These are phyloP conservation scores for Globisporangium iwayamae DNA, from an alignment of 352 stramenopile species.

Conservation along the genomic window DNA sequence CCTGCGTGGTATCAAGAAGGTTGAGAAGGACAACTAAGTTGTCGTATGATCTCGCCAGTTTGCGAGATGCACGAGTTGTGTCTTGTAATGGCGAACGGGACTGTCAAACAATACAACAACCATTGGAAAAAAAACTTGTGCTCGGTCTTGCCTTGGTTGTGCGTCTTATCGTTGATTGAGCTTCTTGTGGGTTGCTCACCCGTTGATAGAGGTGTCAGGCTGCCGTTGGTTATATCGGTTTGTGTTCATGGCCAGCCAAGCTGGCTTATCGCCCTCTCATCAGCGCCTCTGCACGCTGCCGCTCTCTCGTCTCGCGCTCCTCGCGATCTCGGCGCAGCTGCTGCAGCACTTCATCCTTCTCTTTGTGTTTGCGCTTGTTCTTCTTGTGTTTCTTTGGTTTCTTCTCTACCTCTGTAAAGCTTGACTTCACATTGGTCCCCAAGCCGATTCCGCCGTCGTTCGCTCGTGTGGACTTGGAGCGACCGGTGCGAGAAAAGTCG, in stretches of 20 bases:
- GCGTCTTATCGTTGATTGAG: slow-evolving; percentile 1
- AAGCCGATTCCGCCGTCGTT: slow-evolving; percentile 9
- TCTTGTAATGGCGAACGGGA: slow-evolving; percentile 29
- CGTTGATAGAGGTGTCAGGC: too few relatives aligned
- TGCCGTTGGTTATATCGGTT: too few relatives aligned
- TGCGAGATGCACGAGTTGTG: background rate
- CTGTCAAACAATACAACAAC: slow-evolving; percentile 35
- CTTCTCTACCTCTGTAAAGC: background rate
- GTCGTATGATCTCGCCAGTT: slow-evolving; percentile 10
- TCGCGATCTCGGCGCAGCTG: slow-evolving; percentile 43
- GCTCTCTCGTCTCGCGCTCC: slow-evolving; percentile 30
- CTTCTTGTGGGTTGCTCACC: too few relatives aligned
- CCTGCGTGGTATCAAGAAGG: slow-evolving; percentile 98
- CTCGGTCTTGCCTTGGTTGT: slow-evolving; percentile 20
- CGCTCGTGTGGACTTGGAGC: background rate
- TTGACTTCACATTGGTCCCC: too few relatives aligned
- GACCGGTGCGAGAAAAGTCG: slow-evolving; percentile 13
- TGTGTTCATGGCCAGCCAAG: too few relatives aligned
- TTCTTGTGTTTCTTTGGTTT: background rate
- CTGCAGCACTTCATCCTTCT: slow-evolving; percentile 21
- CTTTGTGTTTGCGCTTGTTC: background rate
- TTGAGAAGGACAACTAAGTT: slow-evolving; percentile 88
- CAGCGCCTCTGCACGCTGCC: slow-evolving; percentile 25
- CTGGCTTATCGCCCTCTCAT: slow-evolving; percentile 15
- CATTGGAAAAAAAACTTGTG: slow-evolving; percentile 21